A percentile compares a stretch with the other conserved stretches of the same genome.
These are phyloP conservation scores for Epichloe gansuensis DNA, from an alignment of 2,329 filamentous ascomycete species.

Conservation along the genomic window DNA sequence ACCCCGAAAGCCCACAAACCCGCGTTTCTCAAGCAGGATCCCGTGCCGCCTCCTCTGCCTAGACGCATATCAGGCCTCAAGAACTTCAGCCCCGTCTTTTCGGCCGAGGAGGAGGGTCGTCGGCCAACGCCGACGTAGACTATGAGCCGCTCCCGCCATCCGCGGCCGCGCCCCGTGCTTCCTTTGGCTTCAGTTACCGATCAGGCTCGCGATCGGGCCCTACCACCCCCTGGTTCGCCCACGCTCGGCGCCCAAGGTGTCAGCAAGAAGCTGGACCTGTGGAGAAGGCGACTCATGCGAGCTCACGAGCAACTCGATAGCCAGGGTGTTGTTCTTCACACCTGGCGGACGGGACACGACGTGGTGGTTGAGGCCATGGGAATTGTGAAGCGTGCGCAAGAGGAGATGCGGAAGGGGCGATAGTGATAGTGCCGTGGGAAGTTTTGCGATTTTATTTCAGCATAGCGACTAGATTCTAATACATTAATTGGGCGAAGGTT, in stretches of 20 bases:
- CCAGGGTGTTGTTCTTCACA: conserved; percentile 56
- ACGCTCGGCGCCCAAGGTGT: conserved; percentile 21
- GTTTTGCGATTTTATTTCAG: background rate
- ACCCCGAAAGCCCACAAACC: conserved; percentile 25
- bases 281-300: conserved; percentile 53
- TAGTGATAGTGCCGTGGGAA: background rate
- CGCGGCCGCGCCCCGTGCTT: conserved; percentile 8
- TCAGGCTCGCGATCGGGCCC: conserved; percentile 19
- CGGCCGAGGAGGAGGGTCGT: conserved; percentile 19
- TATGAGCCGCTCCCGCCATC: conserved; percentile 28
- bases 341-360: conserved; percentile 62
- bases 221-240: conserved; percentile 24
- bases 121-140: conserved; percentile 28
- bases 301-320: conserved; percentile 52
- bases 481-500: no score
- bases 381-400: conserved; percentile 46
- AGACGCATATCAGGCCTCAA: conserved; percentile 30
- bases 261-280: conserved; percentile 62
- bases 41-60: conserved; percentile 35
- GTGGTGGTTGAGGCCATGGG: conserved; percentile 53
- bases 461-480: background rate
- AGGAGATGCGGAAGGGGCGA: conserved; percentile 19
- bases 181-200: conserved; percentile 10
- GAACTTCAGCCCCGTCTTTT: conserved; percentile 19
- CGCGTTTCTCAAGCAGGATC: conserved; percentile 10